Conservation (phyloP, 192 early-diverging fungal genomes). For the Backusella liffmaniae region DNA sequence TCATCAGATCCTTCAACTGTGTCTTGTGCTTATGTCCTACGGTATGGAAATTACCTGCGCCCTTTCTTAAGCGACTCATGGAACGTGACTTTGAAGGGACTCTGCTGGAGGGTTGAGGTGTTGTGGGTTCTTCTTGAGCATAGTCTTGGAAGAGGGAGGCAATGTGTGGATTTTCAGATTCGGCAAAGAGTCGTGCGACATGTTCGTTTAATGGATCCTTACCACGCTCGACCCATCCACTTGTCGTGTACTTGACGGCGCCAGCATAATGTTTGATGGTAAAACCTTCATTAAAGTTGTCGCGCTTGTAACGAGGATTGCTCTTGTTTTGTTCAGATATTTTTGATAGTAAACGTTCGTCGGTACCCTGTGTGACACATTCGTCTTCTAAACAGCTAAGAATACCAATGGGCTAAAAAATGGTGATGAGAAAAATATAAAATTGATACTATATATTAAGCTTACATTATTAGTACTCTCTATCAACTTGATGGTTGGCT, state of each 20-base stretch:
- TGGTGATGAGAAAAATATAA: neutral
- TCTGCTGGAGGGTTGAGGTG: neutral
- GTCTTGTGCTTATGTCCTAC: slow-evolving; percentile 95
- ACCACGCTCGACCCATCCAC: slow-evolving; percentile 97
- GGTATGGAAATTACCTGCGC: slow-evolving; percentile 86
- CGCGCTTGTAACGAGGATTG: slow-evolving; percentile 76
- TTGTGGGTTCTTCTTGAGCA: slow-evolving; percentile 40
- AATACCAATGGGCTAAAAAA: slow-evolving; percentile 83
- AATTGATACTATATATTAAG: neutral
- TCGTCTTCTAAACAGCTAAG: slow-evolving; percentile 96
- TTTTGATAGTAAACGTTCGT: slow-evolving; percentile 94
- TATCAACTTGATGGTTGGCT: slow-evolving; percentile 97
- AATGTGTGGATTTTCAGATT: slow-evolving; percentile 79
- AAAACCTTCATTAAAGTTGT: slow-evolving; percentile 86
- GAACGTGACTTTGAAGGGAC: neutral
- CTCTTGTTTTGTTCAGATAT: slow-evolving; percentile 80
- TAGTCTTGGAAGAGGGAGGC: slow-evolving; percentile 83
- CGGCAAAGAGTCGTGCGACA: slow-evolving; percentile 82
- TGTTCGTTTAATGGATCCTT: slow-evolving; percentile 97
- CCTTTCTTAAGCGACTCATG: slow-evolving; percentile 51
- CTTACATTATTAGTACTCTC: slow-evolving; percentile 85
- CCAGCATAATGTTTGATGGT: slow-evolving; percentile 94
- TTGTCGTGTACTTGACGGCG: slow-evolving; percentile 88
- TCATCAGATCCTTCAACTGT: slow-evolving; percentile 85
- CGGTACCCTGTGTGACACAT: slow-evolving; percentile 95